These are phyloP conservation scores for Ophiognomonia clavigignenti-juglandacearum DNA, from an alignment of 2,329 filamentous ascomycete genomes.

Conservation along the genomic window DNA sequence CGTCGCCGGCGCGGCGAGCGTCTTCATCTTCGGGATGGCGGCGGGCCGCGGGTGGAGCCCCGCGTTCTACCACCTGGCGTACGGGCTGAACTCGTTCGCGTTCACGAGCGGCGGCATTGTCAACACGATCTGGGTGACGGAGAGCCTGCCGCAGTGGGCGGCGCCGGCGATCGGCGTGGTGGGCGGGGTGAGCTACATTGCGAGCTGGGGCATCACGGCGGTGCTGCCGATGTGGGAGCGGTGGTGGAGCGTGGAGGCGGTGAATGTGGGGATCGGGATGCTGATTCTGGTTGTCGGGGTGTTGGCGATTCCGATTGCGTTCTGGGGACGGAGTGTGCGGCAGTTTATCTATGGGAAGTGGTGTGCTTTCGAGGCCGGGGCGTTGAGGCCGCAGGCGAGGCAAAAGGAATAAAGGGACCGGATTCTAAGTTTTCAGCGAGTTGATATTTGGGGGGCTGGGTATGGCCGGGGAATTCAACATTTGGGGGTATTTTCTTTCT, in stretches of 20 bases:
- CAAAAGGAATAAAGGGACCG: too few relatives aligned
- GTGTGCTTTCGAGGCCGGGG: conserved; percentile 20
- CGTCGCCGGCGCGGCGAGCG: conserved; percentile 16
- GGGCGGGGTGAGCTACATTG: conserved; percentile 17
- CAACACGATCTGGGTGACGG: conserved; percentile 22
- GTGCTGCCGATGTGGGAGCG: conserved; percentile 14
- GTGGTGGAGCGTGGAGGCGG: conserved; percentile 7
- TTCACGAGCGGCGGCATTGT: conserved; percentile 18
- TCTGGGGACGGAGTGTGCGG: conserved; percentile 23
- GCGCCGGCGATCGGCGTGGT: conserved; percentile 20
- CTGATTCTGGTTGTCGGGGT: conserved; percentile 18
- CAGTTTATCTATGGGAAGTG: conserved; percentile 22
- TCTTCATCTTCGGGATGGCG: conserved; percentile 19
- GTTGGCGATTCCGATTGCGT: conserved; percentile 21
- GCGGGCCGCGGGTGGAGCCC: conserved; percentile 10
- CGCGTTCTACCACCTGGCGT: conserved; percentile 14
- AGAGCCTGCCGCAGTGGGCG: conserved; percentile 23
- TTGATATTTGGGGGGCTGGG: too few relatives aligned
- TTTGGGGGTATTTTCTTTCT: too few relatives aligned
- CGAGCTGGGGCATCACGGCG: conserved; percentile 17
- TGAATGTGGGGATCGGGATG: conserved; percentile 16
- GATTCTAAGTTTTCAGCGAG: too few relatives aligned
- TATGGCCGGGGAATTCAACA: too few relatives aligned
- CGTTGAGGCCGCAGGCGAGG: conserved; percentile 20
- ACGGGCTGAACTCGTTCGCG: conserved; percentile 20